Percentiles rank a stretch among this genome's conserved stretches.
phyloP scores from a whole-genome alignment of 768 basidiomycete genomes.

The Tricholoma matsutake region DNA sequence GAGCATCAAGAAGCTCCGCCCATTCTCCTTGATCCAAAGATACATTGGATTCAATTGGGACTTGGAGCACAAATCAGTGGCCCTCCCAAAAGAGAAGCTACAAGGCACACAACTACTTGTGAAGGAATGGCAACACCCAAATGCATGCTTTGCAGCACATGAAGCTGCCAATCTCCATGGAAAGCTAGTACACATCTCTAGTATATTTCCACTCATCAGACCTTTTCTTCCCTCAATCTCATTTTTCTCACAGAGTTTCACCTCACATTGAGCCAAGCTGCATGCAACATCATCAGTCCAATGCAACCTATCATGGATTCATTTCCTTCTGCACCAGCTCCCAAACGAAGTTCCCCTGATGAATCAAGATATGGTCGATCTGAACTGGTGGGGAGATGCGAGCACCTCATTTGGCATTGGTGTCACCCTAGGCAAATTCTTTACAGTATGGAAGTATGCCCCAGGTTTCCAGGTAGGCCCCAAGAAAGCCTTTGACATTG shows the following conservation, averaged over 20 bases:
- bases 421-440: neutral
- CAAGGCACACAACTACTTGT: neutral
- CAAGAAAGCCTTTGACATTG: neutral
- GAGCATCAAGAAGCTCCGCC: slow-evolving; percentile 14
- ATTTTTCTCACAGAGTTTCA: neutral
- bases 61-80: neutral
- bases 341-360: neutral
- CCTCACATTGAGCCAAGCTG: neutral
- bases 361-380: neutral
- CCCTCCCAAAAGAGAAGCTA: neutral
- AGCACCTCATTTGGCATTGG: neutral
- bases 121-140: neutral
- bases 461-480: too few species aligned
- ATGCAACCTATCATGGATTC: neutral
- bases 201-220: too few species aligned
- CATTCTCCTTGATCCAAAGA: neutral
- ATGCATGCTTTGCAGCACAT: too few species aligned
- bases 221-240: too few species aligned
- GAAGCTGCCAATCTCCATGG: too few species aligned
- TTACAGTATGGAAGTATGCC: neutral
- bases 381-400: neutral
- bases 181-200: too few species aligned
- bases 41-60: neutral
- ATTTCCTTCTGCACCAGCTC: too few species aligned
- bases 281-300: neutral